Percentiles rank a stretch among this genome's conserved stretches.
These are phyloP conservation scores for Psilocybe cubensis DNA, from an alignment of 768 basidiomycete species.

Conservation along the genomic window DNA sequence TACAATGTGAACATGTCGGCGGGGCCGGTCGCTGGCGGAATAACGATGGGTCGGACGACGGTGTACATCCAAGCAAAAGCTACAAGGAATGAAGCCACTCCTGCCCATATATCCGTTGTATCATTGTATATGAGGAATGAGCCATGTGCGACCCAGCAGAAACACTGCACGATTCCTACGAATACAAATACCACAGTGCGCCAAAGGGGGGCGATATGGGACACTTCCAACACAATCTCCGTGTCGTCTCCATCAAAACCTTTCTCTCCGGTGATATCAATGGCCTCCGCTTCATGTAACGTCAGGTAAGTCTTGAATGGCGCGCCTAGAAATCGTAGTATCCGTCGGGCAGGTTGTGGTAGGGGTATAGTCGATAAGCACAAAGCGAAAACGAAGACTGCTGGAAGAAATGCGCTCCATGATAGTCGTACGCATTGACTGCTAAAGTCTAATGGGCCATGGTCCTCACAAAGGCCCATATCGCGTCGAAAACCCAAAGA, in stretches of 20 bases:
- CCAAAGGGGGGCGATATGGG: constrained; percentile 52
- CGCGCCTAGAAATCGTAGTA: constrained; percentile 26
- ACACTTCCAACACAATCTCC: constrained; percentile 20
- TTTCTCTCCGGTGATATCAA: constrained; percentile 33
- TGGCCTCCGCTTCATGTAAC: constrained; percentile 58
- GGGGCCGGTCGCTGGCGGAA: constrained; percentile 60
- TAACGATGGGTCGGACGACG: constrained; percentile 53
- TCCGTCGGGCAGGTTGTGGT: constrained; percentile 26
- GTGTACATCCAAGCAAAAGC: constrained; percentile 72
- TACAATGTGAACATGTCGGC: constrained; percentile 68
- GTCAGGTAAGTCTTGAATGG: constrained; percentile 49
- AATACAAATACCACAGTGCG: constrained; percentile 59
- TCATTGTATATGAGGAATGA: constrained; percentile 54
- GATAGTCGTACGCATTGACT: constrained; percentile 51
- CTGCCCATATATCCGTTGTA: constrained; percentile 31
- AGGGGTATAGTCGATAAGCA: constrained; percentile 39
- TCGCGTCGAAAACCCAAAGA: no score
- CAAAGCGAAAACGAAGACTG: constrained; percentile 46
- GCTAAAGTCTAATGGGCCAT: constrained; percentile 44
- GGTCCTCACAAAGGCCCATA: constrained; percentile 37
- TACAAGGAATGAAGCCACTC: constrained; percentile 46
- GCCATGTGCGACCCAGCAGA: constrained; percentile 64
- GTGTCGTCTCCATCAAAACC: constrained; percentile 22
- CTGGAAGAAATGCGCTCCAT: constrained; percentile 56
- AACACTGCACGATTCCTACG: constrained; percentile 56